A percentile compares a stretch with the other conserved stretches of the same genome.
Conservation (phyloP, 352 stramenopile species). For the Globisporangium camurandrum region DNA sequence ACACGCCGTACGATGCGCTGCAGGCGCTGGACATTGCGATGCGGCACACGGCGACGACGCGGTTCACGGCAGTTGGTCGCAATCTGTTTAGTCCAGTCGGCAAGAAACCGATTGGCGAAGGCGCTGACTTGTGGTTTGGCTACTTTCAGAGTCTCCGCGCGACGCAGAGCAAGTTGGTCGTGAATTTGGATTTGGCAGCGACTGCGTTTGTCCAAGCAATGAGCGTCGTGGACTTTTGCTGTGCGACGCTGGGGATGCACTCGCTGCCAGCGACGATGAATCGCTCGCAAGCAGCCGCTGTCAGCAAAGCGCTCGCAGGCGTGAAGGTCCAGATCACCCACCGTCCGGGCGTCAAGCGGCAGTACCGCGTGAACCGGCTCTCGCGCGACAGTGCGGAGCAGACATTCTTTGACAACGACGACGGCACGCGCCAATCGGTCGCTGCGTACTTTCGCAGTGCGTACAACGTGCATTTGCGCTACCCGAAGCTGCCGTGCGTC, state of each 20-base stretch:
- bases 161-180: conserved; percentile 41
- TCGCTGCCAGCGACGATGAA: conserved; percentile 27
- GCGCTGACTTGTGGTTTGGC: conserved; percentile 64
- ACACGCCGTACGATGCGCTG: conserved; percentile 40
- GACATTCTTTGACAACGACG: no score
- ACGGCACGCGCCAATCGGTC: conserved; percentile 43
- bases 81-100: conserved; percentile 75
- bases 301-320: conserved; percentile 32
- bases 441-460: conserved; percentile 49
- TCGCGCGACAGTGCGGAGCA: conserved; percentile 38
- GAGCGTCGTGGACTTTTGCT: conserved; percentile 42
- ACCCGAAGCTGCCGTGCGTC: conserved; percentile 57
- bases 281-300: conserved; percentile 25
- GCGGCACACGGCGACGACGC: conserved; percentile 44
- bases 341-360: conserved; percentile 37
- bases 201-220: conserved; percentile 63
- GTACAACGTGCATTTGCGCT: conserved; percentile 52
- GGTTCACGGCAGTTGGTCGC: conserved; percentile 30
- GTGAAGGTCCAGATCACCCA: conserved; percentile 51
- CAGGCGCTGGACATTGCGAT: conserved; percentile 71
- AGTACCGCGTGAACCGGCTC: conserved; percentile 40
- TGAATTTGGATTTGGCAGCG: conserved; percentile 68
- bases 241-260: conserved; percentile 26
- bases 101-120: conserved; percentile 39
- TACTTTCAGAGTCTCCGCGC: conserved; percentile 66